These are phyloP conservation scores for Medicago truncatula DNA, from an alignment of 306 rosid species.

Conservation along the genomic window MtrunA17r5.0-ANR NC_053047.1:40424001-40424500, in stretches of 20 bases:
- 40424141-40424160: constrained; percentile 43
- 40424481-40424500: constrained; percentile 26
- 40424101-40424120: constrained; percentile 50
- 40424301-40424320: constrained; percentile 29
- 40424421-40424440: constrained; percentile 16
- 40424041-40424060: no score
- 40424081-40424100: constrained; percentile 29
- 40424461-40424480: background rate
- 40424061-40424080: constrained; percentile 47
- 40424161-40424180: constrained; percentile 42
- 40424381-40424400: constrained; percentile 83
- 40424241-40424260: background rate
- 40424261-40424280: constrained; percentile 9
- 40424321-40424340: constrained; percentile 51
- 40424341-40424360: constrained; percentile 59
- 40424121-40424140: constrained; percentile 58
- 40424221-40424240: constrained; percentile 30
- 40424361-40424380: constrained; percentile 61
- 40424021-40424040: no score
- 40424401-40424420: constrained; percentile 28
- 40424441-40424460: constrained; percentile 27
- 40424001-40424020: no score
- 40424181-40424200: constrained; percentile 35
- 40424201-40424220: constrained; percentile 53
- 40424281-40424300: constrained; percentile 18